Evolutionary conservation across 2,329 filamentous ascomycete genomes (phyloP), one percentile per base, ranked within the genome.

Genomic region (Beauveria sp.): DNA sequence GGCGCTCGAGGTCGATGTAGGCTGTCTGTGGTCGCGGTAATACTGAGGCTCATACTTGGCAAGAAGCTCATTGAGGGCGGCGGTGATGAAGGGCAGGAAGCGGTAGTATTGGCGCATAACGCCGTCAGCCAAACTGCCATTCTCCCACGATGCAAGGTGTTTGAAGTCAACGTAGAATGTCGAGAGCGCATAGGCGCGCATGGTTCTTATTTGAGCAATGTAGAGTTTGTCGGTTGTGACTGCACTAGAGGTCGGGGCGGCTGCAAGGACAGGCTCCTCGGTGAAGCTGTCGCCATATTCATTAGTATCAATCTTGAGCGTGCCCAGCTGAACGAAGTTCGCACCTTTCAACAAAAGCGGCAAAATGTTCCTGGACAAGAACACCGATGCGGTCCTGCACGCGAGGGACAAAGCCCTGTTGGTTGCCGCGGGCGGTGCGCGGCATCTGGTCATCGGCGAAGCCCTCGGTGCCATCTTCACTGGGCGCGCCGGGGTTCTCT

Each of bases 1-100:
- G 59, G 85, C 87, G 63, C 88, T 89, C 18, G 88, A 89, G 28
- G 41, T 52, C 52, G 88, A 85, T 2, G 88, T 89, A 6, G 91
- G 88, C 72, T 96, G 92, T 57, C 91, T 86, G 78, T 97, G 93
- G 70, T 96, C 89, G 67, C 90, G 85, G 77, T 96, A 97, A 77
- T 97, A 99, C 71, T 89, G 84, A 5, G 94, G 91, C 73, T 97
- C 93, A 76, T 97, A 89, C 76, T 96, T 96, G 66, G 91, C 88
- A 68, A 99, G 96, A 75, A 96, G 85, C 70, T 92, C 96, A 77
- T 99, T 92, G 48, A 99, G 79, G 28, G 89, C 92, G 65, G 89
- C 86, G 24, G 90, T 91, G 69, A 99, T 84, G 73, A 94, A 99
- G 3, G 94, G 94, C 26, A 96, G 82, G 72, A 96, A 96, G 66